Percentiles rank a stretch among this genome's conserved stretches.
phyloP scores from a whole-genome alignment of 2,329 filamentous ascomycete species.

The Endoconidiophora polonica region DNA sequence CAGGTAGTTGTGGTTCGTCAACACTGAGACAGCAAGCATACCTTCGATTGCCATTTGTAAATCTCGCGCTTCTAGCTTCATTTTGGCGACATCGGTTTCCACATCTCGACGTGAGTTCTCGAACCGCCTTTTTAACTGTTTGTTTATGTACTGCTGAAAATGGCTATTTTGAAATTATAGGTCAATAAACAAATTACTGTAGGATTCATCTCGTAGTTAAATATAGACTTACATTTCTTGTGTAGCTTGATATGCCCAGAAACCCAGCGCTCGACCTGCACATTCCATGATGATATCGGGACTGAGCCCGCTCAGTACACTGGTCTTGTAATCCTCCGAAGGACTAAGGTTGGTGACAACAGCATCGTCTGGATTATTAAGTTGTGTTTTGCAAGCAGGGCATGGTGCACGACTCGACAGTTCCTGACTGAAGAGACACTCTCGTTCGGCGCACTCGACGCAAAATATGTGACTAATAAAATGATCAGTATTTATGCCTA shows the following conservation, averaged over 20 bases:
- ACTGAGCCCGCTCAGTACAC: constrained; percentile 64
- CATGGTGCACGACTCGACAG: constrained; percentile 34
- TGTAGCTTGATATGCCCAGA: constrained; percentile 74
- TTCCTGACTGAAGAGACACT: constrained; percentile 38
- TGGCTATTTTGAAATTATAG: constrained; percentile 6
- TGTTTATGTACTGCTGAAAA: constrained; percentile 62
- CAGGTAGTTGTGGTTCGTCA: background rate
- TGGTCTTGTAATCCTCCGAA: constrained; percentile 79
- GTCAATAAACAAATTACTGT: background rate
- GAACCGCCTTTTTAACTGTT: constrained; percentile 56
- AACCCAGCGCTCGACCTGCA: constrained; percentile 58
- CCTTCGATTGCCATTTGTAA: constrained; percentile 50
- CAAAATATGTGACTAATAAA: constrained; percentile 70
- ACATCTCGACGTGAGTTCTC: constrained; percentile 42
- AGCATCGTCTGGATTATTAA: constrained; percentile 59
- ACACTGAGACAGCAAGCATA: background rate
- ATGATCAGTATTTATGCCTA: constrained; percentile 6
- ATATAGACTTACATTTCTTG: constrained; percentile 53
- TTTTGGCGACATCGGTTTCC: constrained; percentile 58
- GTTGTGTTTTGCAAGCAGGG: constrained; percentile 55
- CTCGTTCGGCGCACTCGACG: constrained; percentile 48
- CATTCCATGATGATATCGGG: constrained; percentile 77
- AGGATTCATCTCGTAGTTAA: background rate
- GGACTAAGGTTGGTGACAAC: constrained; percentile 57
- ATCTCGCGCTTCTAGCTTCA: constrained; percentile 52